A percentile compares a stretch with the other conserved stretches of the same genome.
phyloP scores from a whole-genome alignment of 2,329 filamentous ascomycete genomes.

The Pseudohalonectria lignicola region DNA sequence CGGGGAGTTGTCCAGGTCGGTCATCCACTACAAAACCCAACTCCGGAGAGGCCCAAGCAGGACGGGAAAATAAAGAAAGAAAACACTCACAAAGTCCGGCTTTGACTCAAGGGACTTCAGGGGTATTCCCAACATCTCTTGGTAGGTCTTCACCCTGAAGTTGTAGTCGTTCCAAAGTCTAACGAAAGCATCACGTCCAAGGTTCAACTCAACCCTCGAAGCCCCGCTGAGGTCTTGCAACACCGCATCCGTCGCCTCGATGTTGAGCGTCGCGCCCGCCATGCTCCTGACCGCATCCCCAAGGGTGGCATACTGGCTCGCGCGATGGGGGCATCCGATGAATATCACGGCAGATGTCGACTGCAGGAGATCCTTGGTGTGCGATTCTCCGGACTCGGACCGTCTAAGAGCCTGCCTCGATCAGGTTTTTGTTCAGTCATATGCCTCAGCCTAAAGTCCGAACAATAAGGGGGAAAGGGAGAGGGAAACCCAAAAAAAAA shows the following conservation, averaged over 20 bases:
- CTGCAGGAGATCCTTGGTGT: conserved; percentile 13
- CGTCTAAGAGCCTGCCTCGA: conserved; percentile 18
- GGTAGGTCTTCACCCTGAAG: conserved; percentile 20
- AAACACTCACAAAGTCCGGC: conserved; percentile 2
- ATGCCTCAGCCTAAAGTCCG: no score
- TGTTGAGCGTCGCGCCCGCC: conserved; percentile 11
- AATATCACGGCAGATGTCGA: conserved; percentile 16
- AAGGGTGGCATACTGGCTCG: conserved; percentile 14
- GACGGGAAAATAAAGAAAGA: neutral
- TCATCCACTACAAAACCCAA: no score
- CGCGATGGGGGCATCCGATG: conserved; percentile 17
- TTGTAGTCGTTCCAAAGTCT: conserved; percentile 20
- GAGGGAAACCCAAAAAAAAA: no score
- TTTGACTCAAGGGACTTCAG: neutral
- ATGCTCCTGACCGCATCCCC: conserved; percentile 16
- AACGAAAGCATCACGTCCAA: conserved; percentile 14
- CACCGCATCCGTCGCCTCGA: conserved; percentile 11
- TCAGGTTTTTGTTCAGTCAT: no score
- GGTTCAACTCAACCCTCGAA: conserved; percentile 10
- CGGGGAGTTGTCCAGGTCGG: no score
- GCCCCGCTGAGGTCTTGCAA: conserved; percentile 16
- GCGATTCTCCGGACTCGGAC: conserved; percentile 12
- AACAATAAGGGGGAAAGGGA: no score
- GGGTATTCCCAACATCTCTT: conserved; percentile 11
- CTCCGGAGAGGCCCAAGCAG: no score